Conservation (phyloP, 2,329 filamentous ascomycete species). For the Beauveria rudraprayagi region DNA sequence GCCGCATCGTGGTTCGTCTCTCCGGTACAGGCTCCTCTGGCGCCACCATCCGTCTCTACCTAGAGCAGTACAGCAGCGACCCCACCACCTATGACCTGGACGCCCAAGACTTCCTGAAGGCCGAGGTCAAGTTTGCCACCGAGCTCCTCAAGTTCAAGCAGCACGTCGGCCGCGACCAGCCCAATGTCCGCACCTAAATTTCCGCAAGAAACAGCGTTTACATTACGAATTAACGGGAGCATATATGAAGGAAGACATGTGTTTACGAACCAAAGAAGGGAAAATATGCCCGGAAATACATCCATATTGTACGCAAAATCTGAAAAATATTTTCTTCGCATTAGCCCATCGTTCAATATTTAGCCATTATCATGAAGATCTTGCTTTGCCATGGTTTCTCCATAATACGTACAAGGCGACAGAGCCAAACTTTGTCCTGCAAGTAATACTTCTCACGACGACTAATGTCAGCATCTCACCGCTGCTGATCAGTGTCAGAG, state of each 20-base stretch:
- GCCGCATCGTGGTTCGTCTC: constrained; percentile 87
- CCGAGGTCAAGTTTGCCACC: constrained; percentile 78
- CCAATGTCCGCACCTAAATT: constrained; percentile 84
- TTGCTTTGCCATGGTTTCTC: too few species aligned
- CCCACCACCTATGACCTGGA: constrained; percentile 68
- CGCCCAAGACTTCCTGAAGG: constrained; percentile 89
- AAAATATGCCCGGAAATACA: neutral
- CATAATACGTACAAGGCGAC: too few species aligned
- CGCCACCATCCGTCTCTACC: constrained; percentile 92
- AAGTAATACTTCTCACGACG: too few species aligned
- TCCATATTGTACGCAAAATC: neutral
- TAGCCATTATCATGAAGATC: too few species aligned
- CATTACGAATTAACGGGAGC: neutral
- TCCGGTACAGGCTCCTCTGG: constrained; percentile 93
- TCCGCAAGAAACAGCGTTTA: neutral
- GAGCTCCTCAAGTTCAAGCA: constrained; percentile 88
- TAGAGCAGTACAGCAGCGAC: constrained; percentile 90
- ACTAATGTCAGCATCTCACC: too few species aligned
- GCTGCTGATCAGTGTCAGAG: too few species aligned
- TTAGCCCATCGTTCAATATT: too few species aligned
- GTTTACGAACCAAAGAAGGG: neutral
- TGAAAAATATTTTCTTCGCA: neutral
- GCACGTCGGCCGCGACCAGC: constrained; percentile 84
- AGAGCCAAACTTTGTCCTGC: too few species aligned
- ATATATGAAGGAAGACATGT: neutral